Evolutionary conservation across 306 rosid genomes (phyloP).

Genomic region (Dalbergia cochinchinensis): DNA sequence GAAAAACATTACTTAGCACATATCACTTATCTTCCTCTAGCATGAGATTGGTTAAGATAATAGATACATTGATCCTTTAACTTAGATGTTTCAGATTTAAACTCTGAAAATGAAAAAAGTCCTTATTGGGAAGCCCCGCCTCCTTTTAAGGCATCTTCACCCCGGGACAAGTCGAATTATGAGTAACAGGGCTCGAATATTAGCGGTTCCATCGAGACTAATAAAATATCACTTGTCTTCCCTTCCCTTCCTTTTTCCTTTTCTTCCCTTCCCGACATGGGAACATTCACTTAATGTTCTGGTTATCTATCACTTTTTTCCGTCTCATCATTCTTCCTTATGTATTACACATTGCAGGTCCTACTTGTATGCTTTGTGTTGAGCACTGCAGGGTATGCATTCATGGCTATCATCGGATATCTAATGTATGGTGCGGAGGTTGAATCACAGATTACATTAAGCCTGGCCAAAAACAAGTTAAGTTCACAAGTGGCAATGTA

Average conservation of each 20-base stretch:
- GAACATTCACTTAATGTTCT: not conserved
- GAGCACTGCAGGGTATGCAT: conserved; percentile 66
- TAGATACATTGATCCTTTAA: too few relatives aligned
- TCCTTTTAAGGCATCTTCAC: too few relatives aligned
- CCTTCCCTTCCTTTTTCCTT: too few relatives aligned
- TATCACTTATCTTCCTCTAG: not conserved
- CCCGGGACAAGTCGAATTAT: too few relatives aligned
- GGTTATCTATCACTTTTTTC: not conserved
- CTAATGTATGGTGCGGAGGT: conserved; percentile 68
- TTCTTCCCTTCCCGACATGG: not conserved
- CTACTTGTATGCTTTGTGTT: conserved; percentile 64
- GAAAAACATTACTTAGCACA: too few relatives aligned
- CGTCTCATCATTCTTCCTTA: not conserved
- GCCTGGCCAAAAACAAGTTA: conserved; percentile 60
- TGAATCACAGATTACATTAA: conserved; percentile 71
- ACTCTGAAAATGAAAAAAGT: too few relatives aligned
- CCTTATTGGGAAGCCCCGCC: too few relatives aligned
- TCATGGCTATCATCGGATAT: conserved; percentile 78
- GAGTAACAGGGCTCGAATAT: too few relatives aligned
- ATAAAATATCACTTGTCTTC: too few relatives aligned
- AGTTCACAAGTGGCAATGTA: conserved; percentile 72
- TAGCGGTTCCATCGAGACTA: too few relatives aligned
- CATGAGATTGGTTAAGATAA: too few relatives aligned
- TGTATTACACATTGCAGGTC: conserved; percentile 56
- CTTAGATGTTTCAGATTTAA: too few relatives aligned